A percentile compares a stretch with the other conserved stretches of the same genome.
Conservation (phyloP, 441 rosid genomes). For the Aleurites moluccanus region DNA sequence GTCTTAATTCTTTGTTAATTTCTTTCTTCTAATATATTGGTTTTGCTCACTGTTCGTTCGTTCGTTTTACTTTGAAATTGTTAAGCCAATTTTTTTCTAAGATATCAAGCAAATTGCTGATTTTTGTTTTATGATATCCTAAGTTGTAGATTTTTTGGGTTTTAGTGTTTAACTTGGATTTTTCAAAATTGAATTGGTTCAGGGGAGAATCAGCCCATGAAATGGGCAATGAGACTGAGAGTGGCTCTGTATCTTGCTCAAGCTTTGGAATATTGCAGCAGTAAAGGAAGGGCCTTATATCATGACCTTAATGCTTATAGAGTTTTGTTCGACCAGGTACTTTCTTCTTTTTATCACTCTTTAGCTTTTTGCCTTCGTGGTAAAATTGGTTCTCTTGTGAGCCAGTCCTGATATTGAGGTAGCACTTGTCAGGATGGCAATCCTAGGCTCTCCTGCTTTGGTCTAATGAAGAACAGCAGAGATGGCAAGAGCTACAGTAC, state of each 20-base stretch:
- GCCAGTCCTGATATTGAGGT: slow-evolving; percentile 25
- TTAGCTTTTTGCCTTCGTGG: slow-evolving; percentile 4
- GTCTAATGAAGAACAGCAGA: slow-evolving; percentile 96
- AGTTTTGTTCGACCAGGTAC: slow-evolving; percentile 90
- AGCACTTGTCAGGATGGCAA: slow-evolving; percentile 71
- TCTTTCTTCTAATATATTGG: background rate
- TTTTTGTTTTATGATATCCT: background rate
- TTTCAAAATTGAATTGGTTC: slow-evolving; percentile 28
- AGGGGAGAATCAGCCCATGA: slow-evolving; percentile 99
- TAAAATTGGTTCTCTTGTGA: slow-evolving; percentile 16
- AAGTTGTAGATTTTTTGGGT: background rate
- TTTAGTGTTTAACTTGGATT: background rate
- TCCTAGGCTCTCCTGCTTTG: slow-evolving; percentile 96
- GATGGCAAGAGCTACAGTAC: slow-evolving; percentile 99
- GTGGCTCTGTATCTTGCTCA: slow-evolving; percentile 92
- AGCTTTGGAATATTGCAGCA: slow-evolving; percentile 88
- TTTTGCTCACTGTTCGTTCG: background rate
- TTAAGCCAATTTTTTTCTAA: background rate
- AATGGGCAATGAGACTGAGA: slow-evolving; percentile 95
- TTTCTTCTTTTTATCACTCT: slow-evolving; percentile 22
- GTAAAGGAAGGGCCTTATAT: slow-evolving; percentile 87
- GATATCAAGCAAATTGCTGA: background rate
- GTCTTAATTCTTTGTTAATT: slow-evolving; percentile 13
- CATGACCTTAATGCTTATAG: slow-evolving; percentile 97
- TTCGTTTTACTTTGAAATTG: background rate